These are phyloP conservation scores for Cordyceps pruinosa DNA, from an alignment of 2,329 filamentous ascomycete genomes.

Conservation along the genomic window DNA sequence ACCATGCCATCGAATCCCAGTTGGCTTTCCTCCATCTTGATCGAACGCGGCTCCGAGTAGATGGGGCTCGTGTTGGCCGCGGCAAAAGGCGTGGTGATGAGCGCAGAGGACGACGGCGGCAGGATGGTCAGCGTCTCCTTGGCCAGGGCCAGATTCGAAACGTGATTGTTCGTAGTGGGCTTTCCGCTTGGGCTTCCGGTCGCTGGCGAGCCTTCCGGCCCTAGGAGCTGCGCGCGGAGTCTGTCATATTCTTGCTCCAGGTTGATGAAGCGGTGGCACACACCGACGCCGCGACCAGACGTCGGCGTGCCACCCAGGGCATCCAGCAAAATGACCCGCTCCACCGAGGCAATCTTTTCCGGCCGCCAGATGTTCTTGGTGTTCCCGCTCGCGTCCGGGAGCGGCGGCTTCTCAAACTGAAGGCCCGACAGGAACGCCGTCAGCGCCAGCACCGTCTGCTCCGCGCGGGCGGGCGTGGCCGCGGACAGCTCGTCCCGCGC, in stretches of 20 bases:
- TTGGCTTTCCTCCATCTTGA: constrained; percentile 41
- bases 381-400: not conserved
- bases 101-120: constrained; percentile 75
- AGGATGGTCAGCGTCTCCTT: constrained; percentile 66
- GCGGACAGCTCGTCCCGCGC: constrained; percentile 34
- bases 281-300: constrained; percentile 28
- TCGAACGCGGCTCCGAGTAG: constrained; percentile 30
- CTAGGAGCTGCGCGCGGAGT: constrained; percentile 56
- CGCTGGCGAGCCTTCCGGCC: constrained; percentile 22
- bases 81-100: constrained; percentile 81
- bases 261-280: constrained; percentile 65
- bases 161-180: constrained; percentile 40
- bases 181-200: constrained; percentile 25
- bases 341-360: constrained; percentile 55
- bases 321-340: constrained; percentile 85
- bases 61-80: constrained; percentile 50
- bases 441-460: constrained; percentile 67
- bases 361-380: constrained; percentile 1
- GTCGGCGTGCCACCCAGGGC: constrained; percentile 78
- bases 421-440: constrained; percentile 69
- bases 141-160: constrained; percentile 66
- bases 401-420: constrained; percentile 30
- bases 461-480: constrained; percentile 35
- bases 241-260: constrained; percentile 79
- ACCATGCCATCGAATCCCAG: constrained; percentile 45